These are phyloP conservation scores for Holtermanniella nyarrowii DNA, from an alignment of 768 basidiomycete genomes.

Conservation along the genomic window DNA sequence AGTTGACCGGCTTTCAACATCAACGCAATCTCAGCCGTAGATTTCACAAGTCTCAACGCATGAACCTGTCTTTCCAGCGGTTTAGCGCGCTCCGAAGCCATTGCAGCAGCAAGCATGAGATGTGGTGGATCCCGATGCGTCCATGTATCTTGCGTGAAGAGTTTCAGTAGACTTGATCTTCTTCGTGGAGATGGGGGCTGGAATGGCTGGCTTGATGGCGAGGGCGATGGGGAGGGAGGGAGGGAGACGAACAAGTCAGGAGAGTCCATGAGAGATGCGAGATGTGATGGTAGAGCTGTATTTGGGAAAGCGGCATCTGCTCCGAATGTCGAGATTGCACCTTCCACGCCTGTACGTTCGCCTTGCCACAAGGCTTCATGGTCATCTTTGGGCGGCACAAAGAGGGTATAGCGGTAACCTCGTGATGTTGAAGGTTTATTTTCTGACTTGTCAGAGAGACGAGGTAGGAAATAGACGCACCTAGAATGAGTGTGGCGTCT, in stretches of 20 bases:
- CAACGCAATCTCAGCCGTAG: conserved; percentile 58
- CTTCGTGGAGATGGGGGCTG: conserved; percentile 43
- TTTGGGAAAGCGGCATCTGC: conserved; percentile 53
- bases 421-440: conserved; percentile 54
- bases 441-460: conserved; percentile 44
- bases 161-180: conserved; percentile 52
- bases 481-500: conserved; percentile 74
- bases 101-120: conserved; percentile 29
- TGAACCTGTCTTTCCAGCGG: conserved; percentile 62
- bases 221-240: conserved; percentile 34
- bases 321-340: conserved; percentile 58
- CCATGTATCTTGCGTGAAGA: conserved; percentile 25
- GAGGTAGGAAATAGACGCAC: conserved; percentile 42
- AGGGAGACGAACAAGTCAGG: conserved; percentile 45
- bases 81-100: conserved; percentile 46
- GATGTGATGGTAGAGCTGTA: conserved; percentile 41
- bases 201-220: conserved; percentile 26
- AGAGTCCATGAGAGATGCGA: conserved; percentile 49
- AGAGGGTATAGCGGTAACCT: conserved; percentile 80
- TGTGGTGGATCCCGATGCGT: conserved; percentile 29
- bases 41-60: conserved; percentile 66
- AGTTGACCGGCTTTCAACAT: conserved; percentile 82
- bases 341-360: conserved; percentile 58
- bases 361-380: conserved; percentile 89
- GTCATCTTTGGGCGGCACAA: conserved; percentile 62